A percentile compares a stretch with the other conserved stretches of the same genome.
phyloP scores from a whole-genome alignment of 1,284 basidiomycete species.

The Ganoderma resinaceum region DNA sequence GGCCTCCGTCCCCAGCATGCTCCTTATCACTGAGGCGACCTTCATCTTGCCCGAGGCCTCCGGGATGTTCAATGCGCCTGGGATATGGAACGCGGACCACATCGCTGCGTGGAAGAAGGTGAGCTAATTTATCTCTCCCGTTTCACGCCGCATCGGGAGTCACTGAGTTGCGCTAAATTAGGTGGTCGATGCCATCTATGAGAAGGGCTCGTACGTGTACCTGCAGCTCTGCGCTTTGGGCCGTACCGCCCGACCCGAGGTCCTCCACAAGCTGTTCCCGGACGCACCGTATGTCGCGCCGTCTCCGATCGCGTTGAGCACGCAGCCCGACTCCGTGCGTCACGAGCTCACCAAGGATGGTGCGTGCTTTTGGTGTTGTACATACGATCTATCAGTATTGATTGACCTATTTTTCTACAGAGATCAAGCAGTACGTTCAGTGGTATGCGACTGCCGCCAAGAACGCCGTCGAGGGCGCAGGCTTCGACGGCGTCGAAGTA shows the following conservation, averaged over 20 bases:
- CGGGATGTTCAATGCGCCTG: slow-evolving; percentile 47
- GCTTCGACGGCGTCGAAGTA: slow-evolving; percentile 51
- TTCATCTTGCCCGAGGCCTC: slow-evolving; percentile 47
- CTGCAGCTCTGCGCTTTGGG: slow-evolving; percentile 56
- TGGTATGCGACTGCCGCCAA: slow-evolving; percentile 46
- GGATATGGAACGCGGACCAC: slow-evolving; percentile 53
- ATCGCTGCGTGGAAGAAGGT: slow-evolving; percentile 55
- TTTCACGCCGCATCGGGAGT: neutral
- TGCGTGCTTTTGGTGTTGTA: neutral
- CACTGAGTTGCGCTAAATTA: neutral
- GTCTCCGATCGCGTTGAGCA: slow-evolving; percentile 42
- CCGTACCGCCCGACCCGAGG: slow-evolving; percentile 41
- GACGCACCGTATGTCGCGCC: slow-evolving; percentile 42
- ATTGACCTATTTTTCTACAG: slow-evolving; percentile 25
- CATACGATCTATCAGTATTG: neutral
- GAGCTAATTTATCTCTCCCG: neutral
- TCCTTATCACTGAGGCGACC: slow-evolving; percentile 58
- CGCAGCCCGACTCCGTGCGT: slow-evolving; percentile 17
- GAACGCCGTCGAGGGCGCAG: slow-evolving; percentile 50
- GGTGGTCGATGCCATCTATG: slow-evolving; percentile 12
- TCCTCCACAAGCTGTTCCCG: slow-evolving; percentile 35
- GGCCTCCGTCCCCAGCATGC: slow-evolving; percentile 48
- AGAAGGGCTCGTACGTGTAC: slow-evolving; percentile 41
- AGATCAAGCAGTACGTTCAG: slow-evolving; percentile 51
- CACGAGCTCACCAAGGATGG: slow-evolving; percentile 28